Conservation (phyloP, 495 filamentous ascomycete species). For the Hypomontagnella monticulosa region DNA sequence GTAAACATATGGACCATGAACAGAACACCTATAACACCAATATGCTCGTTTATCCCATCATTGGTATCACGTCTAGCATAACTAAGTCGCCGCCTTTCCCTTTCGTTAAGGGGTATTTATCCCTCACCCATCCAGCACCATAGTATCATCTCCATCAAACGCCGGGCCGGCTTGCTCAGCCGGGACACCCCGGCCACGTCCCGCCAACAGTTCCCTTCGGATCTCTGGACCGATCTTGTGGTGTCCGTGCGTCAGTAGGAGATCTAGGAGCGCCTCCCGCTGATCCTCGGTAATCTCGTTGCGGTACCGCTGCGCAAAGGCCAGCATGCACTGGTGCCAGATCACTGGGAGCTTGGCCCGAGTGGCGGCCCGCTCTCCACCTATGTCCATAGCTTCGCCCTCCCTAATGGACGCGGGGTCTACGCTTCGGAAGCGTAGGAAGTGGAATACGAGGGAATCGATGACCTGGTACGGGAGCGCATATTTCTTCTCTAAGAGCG, state of each 20-base stretch:
- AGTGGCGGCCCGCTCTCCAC: constrained; percentile 58
- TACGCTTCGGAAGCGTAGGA: constrained; percentile 80
- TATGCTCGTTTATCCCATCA: constrained; percentile 24
- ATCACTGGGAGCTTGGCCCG: constrained; percentile 77
- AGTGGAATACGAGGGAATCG: constrained; percentile 95
- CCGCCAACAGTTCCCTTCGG: constrained; percentile 86
- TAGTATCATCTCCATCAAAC: constrained; percentile 87
- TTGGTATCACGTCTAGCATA: constrained; percentile 35
- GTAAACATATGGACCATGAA: neutral
- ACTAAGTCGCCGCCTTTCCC: neutral
- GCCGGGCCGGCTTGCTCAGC: constrained; percentile 62
- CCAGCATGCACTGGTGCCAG: constrained; percentile 85
- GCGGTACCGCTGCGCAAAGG: constrained; percentile 92
- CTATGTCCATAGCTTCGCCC: constrained; percentile 58
- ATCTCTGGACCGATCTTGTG: constrained; percentile 90
- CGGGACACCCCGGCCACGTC: constrained; percentile 82
- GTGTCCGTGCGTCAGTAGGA: constrained; percentile 88
- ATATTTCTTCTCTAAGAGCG: constrained; percentile 95
- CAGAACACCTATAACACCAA: constrained; percentile 37
- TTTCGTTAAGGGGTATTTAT: no score
- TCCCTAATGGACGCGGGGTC: constrained; percentile 52
- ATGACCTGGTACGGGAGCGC: constrained; percentile 90
- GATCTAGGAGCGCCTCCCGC: constrained; percentile 88
- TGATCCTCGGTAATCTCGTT: constrained; percentile 76
- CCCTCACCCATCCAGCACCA: constrained; percentile 66